Conservation (phyloP, 352 stramenopile genomes). For the Pilasporangium apinafurcum region DNA sequence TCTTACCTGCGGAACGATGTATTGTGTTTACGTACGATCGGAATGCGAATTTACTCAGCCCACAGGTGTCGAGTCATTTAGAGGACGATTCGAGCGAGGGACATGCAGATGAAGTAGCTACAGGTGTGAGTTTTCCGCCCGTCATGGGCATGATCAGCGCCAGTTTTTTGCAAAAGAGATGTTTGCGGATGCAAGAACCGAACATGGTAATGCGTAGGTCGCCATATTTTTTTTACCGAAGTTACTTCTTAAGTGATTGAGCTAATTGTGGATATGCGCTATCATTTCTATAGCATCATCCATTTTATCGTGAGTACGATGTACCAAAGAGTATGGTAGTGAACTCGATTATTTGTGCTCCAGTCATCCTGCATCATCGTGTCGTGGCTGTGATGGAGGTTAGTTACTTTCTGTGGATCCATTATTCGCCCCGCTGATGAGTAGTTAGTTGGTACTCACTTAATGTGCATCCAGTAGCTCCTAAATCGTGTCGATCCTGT, state of each 20-base stretch:
- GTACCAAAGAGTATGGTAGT: constrained; percentile 36
- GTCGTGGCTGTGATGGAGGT: constrained; percentile 57
- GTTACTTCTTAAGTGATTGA: not conserved
- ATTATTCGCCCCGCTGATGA: not conserved
- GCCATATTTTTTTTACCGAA: too few relatives aligned
- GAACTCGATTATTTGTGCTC: constrained; percentile 50
- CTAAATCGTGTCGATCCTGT: constrained; percentile 44
- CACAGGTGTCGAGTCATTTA: too few relatives aligned
- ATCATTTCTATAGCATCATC: constrained; percentile 25
- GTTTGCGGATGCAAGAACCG: constrained; percentile 54
- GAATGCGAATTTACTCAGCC: constrained; percentile 27
- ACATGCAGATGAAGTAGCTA: not conserved
- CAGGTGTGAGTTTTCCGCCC: constrained; percentile 28
- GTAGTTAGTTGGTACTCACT: not conserved
- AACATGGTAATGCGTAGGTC: constrained; percentile 30
- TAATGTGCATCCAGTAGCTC: constrained; percentile 13
- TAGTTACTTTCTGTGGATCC: not conserved
- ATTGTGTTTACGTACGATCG: constrained; percentile 58
- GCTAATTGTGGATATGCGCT: not conserved
- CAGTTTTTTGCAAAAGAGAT: constrained; percentile 47
- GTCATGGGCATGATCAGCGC: constrained; percentile 54
- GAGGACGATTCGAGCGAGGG: constrained; percentile 7
- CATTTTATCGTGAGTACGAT: constrained; percentile 58
- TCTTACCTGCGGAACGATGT: constrained; percentile 38
- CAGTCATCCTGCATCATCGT: constrained; percentile 43